Evolutionary conservation across 192 early-diverging fungal species (phyloP), one percentile per base, ranked within the genome.

Genomic region (Mortierella hygrophila): DNA sequence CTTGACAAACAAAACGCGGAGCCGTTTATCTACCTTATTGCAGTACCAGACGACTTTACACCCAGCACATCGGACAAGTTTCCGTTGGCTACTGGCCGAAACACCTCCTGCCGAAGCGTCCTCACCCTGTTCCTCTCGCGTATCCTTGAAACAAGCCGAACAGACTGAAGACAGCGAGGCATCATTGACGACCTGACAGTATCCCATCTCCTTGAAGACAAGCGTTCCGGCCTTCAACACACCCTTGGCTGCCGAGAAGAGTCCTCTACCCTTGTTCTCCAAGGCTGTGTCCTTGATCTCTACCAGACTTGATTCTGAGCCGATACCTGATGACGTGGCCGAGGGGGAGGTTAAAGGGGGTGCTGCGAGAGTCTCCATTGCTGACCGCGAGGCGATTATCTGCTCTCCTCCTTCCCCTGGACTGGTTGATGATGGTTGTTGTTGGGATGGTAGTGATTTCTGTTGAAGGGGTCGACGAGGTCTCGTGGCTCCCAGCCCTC

Each of bases 11-110:
- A 23, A 44, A 42, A 47, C 1, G 38, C 38, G 49, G 13, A 44
- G 0, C 1, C 46, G 11, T 72, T 23, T 40, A 26, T 69, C 35
- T 77, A 69, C 83, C 78, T 80, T 85, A 35, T 85, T 85, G 70
- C 83, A 85, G 11, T 85, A 85, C 83, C 83, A 85, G 13, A 80
- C 78, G 6, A 85, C 63, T 35, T 80, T 79, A 21, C 83, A 85
- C 4, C 78, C 83, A 6, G 83, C 74, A 70, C 83, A 85, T 9
- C 83, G 78, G 9, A 85, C 83, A 29, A 85, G 75, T 32, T 80
- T 79, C 47, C 75, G n/a, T 63, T 80, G 83, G 26, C 70, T 74
- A 13, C 42, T 46, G 11, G 73, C 20, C 26, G 65, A 18, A 0
- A 79, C 16, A 46, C 52, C 57, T 20, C 81, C 81, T n/a, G 72